Base-by-base conservation (phyloP, 805 yeast genomes). In the Yarrowia deformans region DNA sequence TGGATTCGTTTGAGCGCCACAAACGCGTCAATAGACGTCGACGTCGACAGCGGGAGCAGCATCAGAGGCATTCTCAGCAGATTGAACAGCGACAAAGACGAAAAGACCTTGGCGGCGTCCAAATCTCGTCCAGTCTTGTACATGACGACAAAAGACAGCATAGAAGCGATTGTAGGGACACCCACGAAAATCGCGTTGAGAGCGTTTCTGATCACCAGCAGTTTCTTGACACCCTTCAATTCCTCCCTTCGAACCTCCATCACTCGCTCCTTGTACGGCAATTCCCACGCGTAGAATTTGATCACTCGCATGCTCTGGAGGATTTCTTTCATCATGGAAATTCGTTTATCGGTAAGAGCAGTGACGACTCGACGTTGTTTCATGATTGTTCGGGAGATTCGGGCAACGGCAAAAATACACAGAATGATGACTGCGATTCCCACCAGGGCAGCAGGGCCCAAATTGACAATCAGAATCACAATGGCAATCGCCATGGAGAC, bases 281-380 rank as follows among this genome's bases (percentile, higher is more conserved):
- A 80, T 78, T 91, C 97, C 97, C 97, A 92, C 0, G 94, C 89
- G 76, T 91, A 91, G 75, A 84, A 88, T 79, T 92, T 92, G 78
- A 93, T 90, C 76, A 89, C 84, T 74, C 90, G 90, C 83, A 93
- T 85, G 72, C 89, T 87, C 75, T 85, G 87, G 71, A 94, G 82
- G 34, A 91, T 85, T 77, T 93, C 98, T 72, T 90, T 89, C 76
- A 92, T 87, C 75, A 91, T 88, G 74, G 88, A 83, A 73, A 90
- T 86, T 73, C 96, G 83, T 23, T 78, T 74, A 77, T 90, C 94
- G 2, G 92, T 89, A 72, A 79, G 84, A 0, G 79, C 80, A 67
- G 86, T 86, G 6, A 91, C 88, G 13, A 77, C 76, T 19, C 79
- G 80, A 75, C 97, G 86, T 70, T 83, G 81, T 1, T 71, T 75